Base-by-base conservation (phyloP, 257 asterid genomes). In the Przewalskia tangutica region DNA sequence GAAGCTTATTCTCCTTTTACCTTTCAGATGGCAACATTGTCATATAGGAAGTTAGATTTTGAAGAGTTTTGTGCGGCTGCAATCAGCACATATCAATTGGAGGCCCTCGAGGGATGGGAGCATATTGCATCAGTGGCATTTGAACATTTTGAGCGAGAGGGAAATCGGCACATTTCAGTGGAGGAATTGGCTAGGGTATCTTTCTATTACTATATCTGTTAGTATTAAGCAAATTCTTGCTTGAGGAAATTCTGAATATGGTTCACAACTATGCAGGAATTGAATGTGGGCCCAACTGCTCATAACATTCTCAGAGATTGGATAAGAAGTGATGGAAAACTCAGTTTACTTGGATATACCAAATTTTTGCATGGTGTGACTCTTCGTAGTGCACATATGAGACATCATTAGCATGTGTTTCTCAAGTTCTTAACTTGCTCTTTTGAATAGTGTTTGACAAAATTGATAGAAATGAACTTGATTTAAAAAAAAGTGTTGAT, bases 291-390 rank as follows among this genome's bases (percentile, higher is more conserved):
- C 42, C 89, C 93, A 0, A 86, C 91, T 17, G 96, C 97, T 50
- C 91, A 92, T 88, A 87, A 92, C 16, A 83, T 90, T 86, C 94
- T 93, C 38, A 88, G 91, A 81, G 98, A 95, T 77, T 95, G 98
- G 97, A 79, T 91, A 67, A 89, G 89, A 86, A 87, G 89, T 67
- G 91, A 92, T 23, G 97, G 97, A 54, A 95, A 90, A 84, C 96
- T 95, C 62, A 89, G 92, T 83, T 84, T 95, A 80, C 86, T 93
- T 77, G 98, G 98, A 42, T 95, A 89, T 81, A 91, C 97, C 70
- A 94, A 93, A 90, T 91, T 93, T 88, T 93, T 94, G 91, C 98
- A 94, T 79, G 98, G 98, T 71, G 92, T 93, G 86, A 93, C 98
- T 4, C 88, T 91, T 80, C 97, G 97, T 4, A 89, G 91, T 87